These are phyloP conservation scores for Aspergillus affinis DNA, from an alignment of 495 filamentous ascomycete genomes.

Conservation along the genomic window DNA sequence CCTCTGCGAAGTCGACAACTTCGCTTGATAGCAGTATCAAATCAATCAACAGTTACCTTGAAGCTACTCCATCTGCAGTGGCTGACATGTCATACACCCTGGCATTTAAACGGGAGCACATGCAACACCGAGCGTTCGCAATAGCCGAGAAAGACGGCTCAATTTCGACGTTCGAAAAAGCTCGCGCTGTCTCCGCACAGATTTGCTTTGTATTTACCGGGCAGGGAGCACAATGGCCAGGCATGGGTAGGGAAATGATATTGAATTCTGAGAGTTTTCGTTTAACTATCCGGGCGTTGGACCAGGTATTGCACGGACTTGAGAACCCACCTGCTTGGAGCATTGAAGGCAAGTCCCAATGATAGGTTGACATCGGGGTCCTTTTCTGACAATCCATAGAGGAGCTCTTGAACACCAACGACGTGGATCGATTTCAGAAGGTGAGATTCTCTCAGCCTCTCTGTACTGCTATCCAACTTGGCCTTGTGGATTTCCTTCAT, in stretches of 20 bases:
- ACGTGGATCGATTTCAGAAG: neutral
- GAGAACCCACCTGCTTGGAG: slow-evolving; percentile 21
- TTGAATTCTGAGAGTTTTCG: slow-evolving; percentile 15
- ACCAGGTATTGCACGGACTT: slow-evolving; percentile 17
- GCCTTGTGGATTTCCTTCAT: slow-evolving; percentile 9
- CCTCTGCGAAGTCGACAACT: slow-evolving; percentile 13
- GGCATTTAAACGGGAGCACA: slow-evolving; percentile 22
- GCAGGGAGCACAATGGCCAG: slow-evolving; percentile 27
- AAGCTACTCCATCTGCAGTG: slow-evolving; percentile 11
- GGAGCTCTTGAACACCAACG: neutral
- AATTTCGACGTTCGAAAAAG: slow-evolving; percentile 1
- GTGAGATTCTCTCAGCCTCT: slow-evolving; percentile 23
- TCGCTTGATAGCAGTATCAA: slow-evolving; percentile 13
- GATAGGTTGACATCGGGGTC: neutral
- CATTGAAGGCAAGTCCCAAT: slow-evolving; percentile 20
- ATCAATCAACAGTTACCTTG: slow-evolving; percentile 13
- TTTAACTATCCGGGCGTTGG: slow-evolving; percentile 19
- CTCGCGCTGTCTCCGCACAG: neutral
- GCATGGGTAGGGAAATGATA: slow-evolving; percentile 19
- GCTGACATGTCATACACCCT: slow-evolving; percentile 29
- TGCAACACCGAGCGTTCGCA: slow-evolving; percentile 10
- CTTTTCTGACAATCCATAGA: neutral
- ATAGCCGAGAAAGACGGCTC: neutral
- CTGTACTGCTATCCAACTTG: slow-evolving; percentile 34
- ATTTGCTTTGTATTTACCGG: slow-evolving; percentile 26